phyloP scores from a whole-genome alignment of 208 protist species.

The Angomonas ambiguus region DNA sequence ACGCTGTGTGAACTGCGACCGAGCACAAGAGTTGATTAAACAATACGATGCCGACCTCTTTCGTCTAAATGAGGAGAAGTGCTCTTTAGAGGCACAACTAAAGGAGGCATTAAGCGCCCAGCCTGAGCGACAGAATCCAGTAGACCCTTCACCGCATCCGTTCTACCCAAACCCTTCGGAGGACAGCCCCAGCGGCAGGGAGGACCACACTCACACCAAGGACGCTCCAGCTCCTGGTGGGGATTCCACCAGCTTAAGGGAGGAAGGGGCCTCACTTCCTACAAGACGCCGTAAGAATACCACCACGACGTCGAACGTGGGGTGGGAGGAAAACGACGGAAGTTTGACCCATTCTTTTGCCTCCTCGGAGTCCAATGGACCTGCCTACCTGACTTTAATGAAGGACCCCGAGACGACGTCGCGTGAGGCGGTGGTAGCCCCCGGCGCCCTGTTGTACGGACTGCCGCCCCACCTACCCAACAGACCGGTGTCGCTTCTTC shows the following conservation, averaged over 20 bases:
- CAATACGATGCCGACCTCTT: slow-evolving; percentile 18
- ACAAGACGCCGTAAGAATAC: too few species aligned
- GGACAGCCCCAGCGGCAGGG: neutral
- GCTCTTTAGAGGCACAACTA: neutral
- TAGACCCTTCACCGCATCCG: neutral
- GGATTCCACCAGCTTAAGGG: too few species aligned
- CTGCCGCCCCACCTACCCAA: slow-evolving; percentile 10
- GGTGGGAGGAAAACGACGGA: neutral
- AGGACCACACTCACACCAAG: neutral
- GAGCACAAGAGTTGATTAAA: slow-evolving; percentile 4
- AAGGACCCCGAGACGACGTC: neutral
- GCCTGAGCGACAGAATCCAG: neutral
- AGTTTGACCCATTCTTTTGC: neutral
- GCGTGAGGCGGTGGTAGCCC: slow-evolving; percentile 8
- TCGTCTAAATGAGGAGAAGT: slow-evolving; percentile 14
- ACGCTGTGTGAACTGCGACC: slow-evolving; percentile 22
- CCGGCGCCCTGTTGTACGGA: slow-evolving; percentile 25
- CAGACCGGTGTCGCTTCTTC: slow-evolving; percentile 8
- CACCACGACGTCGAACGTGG: neutral
- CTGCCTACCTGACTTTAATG: neutral
- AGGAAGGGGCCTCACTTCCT: too few species aligned
- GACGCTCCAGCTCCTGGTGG: neutral
- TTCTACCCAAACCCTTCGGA: neutral
- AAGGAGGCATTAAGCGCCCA: slow-evolving; percentile 1
- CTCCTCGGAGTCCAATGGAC: neutral